Evolutionary conservation across 169 alveolate genomes (phyloP).

Genomic region (Eimeria tenella): DNA sequence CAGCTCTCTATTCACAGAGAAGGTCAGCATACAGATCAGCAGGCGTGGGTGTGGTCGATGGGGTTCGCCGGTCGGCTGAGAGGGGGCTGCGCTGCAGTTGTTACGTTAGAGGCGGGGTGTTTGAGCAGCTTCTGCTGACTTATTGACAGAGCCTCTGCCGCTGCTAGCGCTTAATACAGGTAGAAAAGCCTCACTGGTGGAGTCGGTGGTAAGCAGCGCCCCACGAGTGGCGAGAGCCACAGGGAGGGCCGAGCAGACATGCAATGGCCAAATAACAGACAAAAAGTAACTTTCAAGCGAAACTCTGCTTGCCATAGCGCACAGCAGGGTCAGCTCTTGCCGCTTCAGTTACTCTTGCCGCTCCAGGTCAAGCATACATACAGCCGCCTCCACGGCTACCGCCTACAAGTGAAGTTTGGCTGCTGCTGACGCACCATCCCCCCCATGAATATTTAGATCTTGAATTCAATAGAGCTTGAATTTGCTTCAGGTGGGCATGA

Average conservation of each 20-base stretch:
- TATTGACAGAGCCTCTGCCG: constrained; percentile 5
- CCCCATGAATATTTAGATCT: background rate
- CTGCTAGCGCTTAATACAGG: background rate
- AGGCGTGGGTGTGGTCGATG: background rate
- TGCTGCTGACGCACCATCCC: constrained; percentile 45
- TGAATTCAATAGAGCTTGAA: background rate
- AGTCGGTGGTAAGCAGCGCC: constrained; percentile 73
- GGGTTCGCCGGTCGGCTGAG: constrained; percentile 26
- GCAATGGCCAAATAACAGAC: constrained; percentile 65
- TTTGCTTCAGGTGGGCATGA: background rate
- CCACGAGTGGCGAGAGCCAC: constrained; percentile 66
- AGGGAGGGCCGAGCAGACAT: constrained; percentile 67
- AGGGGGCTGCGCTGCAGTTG: constrained; percentile 6
- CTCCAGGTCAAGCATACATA: constrained; percentile 64
- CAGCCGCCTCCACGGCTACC: constrained; percentile 77
- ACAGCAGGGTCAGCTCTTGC: constrained; percentile 67
- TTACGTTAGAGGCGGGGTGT: constrained; percentile 14
- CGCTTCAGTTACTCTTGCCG: constrained; percentile 60
- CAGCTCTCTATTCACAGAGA: background rate
- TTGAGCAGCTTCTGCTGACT: constrained; percentile 28
- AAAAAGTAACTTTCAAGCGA: constrained; percentile 33
- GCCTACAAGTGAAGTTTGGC: constrained; percentile 63
- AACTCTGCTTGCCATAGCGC: constrained; percentile 62
- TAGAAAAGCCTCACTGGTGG: constrained; percentile 29
- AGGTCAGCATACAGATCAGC: constrained; percentile 30